These are phyloP conservation scores for Saturnispora kantuleensis DNA, from an alignment of 805 yeast species.

Conservation along the genomic window DNA sequence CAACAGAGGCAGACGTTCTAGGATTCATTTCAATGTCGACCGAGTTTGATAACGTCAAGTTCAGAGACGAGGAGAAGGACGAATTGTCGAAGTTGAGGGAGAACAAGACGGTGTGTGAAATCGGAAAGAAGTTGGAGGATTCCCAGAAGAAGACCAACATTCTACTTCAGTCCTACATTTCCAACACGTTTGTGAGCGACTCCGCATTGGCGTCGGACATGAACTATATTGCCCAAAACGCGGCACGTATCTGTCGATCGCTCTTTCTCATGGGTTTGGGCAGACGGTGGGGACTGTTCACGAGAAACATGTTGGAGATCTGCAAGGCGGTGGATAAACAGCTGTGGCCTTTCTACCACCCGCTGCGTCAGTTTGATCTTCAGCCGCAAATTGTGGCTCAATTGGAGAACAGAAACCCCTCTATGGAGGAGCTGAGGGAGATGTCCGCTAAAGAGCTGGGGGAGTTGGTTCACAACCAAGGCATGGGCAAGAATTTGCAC, in stretches of 20 bases:
- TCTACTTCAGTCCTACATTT: constrained; percentile 78
- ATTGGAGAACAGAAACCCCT: constrained; percentile 52
- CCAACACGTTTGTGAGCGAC: constrained; percentile 61
- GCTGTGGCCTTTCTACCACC: constrained; percentile 87
- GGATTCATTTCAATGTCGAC: constrained; percentile 86
- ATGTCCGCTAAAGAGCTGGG: constrained; percentile 73
- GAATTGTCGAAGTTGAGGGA: constrained; percentile 62
- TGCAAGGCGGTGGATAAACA: constrained; percentile 82
- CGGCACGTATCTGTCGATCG: constrained; percentile 89
- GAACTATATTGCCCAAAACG: constrained; percentile 90
- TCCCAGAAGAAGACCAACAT: constrained; percentile 83
- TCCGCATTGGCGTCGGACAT: constrained; percentile 80
- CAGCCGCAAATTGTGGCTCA: constrained; percentile 56
- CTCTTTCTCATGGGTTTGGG: constrained; percentile 78
- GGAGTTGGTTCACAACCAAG: constrained; percentile 74
- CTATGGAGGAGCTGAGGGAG: constrained; percentile 65
- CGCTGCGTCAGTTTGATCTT: constrained; percentile 76
- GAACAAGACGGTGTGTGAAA: constrained; percentile 62
- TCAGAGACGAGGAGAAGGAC: constrained; percentile 74
- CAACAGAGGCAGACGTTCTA: constrained; percentile 86
- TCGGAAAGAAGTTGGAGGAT: constrained; percentile 66
- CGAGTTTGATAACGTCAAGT: constrained; percentile 84
- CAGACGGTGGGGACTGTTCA: constrained; percentile 82
- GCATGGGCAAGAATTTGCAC: constrained; percentile 58
- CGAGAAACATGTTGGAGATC: constrained; percentile 63